Conservation (phyloP, 345 rosid genomes). For the Lumnitzera littorea region DNA sequence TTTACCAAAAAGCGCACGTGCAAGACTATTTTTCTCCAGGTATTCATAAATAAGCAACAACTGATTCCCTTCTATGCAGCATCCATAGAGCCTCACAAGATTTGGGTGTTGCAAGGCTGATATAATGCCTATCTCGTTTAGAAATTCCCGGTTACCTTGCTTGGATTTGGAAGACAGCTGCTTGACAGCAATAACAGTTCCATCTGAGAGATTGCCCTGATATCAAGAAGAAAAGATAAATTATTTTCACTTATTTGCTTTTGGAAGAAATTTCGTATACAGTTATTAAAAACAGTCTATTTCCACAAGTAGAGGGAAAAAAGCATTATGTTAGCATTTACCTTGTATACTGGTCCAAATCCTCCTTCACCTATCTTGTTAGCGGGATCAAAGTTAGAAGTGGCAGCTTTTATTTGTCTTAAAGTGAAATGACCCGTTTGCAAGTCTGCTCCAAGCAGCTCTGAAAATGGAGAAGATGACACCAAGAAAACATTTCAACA, state of each 20-base stretch:
- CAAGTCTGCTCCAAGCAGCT: constrained; percentile 56
- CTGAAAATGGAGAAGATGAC: constrained; percentile 11
- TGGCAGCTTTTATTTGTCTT: constrained; percentile 68
- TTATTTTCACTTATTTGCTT: too few species aligned
- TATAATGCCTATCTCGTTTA: constrained; percentile 66
- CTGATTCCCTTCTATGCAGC: constrained; percentile 63
- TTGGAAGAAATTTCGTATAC: too few species aligned
- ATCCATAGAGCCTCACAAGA: constrained; percentile 55
- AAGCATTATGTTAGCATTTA: constrained; percentile 13
- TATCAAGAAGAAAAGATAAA: constrained; percentile 5
- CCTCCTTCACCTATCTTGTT: constrained; percentile 95
- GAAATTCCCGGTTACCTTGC: constrained; percentile 67
- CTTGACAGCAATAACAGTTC: constrained; percentile 52
- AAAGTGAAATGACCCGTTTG: constrained; percentile 73
- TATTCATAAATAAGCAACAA: constrained; percentile 53
- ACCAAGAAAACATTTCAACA: too few species aligned
- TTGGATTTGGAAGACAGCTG: constrained; percentile 65
- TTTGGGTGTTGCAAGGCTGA: constrained; percentile 65
- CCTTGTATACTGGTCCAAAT: constrained; percentile 93
- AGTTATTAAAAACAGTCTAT: too few species aligned
- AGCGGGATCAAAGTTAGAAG: constrained; percentile 57
- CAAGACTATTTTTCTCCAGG: constrained; percentile 59
- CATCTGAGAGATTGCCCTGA: constrained; percentile 53
- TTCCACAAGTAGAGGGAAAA: background rate
- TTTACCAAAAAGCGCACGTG: constrained; percentile 58